Base-by-base conservation (phyloP, 768 basidiomycete genomes). In the Rhodotorula babjevae region DNA sequence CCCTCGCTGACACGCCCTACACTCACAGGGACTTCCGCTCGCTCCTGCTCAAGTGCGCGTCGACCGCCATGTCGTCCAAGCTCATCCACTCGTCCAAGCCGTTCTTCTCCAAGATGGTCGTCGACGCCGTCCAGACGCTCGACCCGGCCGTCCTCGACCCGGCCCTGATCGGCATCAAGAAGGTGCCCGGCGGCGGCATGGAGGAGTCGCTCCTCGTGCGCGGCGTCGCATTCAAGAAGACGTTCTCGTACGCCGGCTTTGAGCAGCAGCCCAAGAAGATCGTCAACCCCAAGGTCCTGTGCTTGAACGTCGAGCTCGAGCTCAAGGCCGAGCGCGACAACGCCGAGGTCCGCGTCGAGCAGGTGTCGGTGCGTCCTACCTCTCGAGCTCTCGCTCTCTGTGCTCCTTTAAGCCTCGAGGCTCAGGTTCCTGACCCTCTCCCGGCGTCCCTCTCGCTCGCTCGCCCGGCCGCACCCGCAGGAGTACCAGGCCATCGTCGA, bases 31-130 rank as follows among this genome's bases (percentile, higher is more conserved):
- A 87, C 77, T 96, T 98, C 86, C 93, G 89, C 61, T 91, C 93
- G 73, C 88, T 98, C 33, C 86, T 98, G 47, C 85, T 96, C 77
- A 94, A 96, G 84, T 96, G 93, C 82, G 96, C 96, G 40, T 89
- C 93, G 40, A 99, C 96, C 7, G 95, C 96, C n/a, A 97, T 98
- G 95, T 98, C 96, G 25, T 98, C 95, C 72, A 99, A 98, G 82
- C 87, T 98, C 72, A 97, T 99, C 78, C 95, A 97, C 81, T 93
- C 92, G 23, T 92, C 97, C 83, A 98, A 96, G 79, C 96, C 95
- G 2, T 98, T 98, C 84, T 99, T 99, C 84, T 91, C 94, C 19
- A 88, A 90, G 75, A 98, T 99, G 94, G 96, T 96, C 62, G 96
- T 99, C 60, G 93, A 98, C 79, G 94, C 96, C 50, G 93, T 99